Percentiles rank a stretch among this genome's conserved stretches.
phyloP scores from a whole-genome alignment of 352 stramenopile genomes.

The Hyaloperonospora arabidopsidis region DNA sequence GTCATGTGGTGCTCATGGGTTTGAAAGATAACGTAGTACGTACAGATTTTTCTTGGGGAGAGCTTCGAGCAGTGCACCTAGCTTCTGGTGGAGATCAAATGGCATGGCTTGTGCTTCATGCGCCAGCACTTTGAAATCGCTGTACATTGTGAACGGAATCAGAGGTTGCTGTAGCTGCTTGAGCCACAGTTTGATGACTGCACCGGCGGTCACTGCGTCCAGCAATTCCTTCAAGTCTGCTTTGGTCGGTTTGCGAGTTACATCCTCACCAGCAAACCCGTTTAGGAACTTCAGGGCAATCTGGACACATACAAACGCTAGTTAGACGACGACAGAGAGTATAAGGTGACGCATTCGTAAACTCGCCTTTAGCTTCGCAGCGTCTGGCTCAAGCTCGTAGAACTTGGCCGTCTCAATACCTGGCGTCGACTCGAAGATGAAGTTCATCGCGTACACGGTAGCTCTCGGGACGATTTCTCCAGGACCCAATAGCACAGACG shows the following conservation, averaged over 20 bases:
- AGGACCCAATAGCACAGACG: slow-evolving; percentile 30
- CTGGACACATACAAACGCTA: slow-evolving; percentile 10
- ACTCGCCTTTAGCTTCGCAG: slow-evolving; percentile 46
- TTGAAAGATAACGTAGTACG: slow-evolving; percentile 5
- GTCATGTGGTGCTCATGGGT: neutral
- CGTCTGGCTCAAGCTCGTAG: slow-evolving; percentile 51
- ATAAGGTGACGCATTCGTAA: neutral
- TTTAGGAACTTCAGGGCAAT: slow-evolving; percentile 55
- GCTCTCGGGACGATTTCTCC: slow-evolving; percentile 48
- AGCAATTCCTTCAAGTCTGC: slow-evolving; percentile 53
- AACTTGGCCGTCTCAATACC: slow-evolving; percentile 71
- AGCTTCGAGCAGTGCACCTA: slow-evolving; percentile 48
- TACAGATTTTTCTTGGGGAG: slow-evolving; percentile 66
- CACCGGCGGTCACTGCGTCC: slow-evolving; percentile 49
- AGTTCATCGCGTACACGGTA: slow-evolving; percentile 60
- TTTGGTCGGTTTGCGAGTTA: slow-evolving; percentile 42
- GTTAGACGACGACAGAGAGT: neutral
- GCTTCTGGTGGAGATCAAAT: slow-evolving; percentile 49
- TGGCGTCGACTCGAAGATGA: slow-evolving; percentile 74
- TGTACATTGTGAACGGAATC: slow-evolving; percentile 55
- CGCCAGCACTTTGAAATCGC: slow-evolving; percentile 47
- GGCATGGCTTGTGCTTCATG: slow-evolving; percentile 31
- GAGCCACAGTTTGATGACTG: slow-evolving; percentile 57
- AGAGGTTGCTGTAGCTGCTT: slow-evolving; percentile 57
- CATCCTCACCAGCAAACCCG: slow-evolving; percentile 33